Base-by-base conservation (phyloP, 2,329 filamentous ascomycete species). In the Aspergillus sp. region DNA sequence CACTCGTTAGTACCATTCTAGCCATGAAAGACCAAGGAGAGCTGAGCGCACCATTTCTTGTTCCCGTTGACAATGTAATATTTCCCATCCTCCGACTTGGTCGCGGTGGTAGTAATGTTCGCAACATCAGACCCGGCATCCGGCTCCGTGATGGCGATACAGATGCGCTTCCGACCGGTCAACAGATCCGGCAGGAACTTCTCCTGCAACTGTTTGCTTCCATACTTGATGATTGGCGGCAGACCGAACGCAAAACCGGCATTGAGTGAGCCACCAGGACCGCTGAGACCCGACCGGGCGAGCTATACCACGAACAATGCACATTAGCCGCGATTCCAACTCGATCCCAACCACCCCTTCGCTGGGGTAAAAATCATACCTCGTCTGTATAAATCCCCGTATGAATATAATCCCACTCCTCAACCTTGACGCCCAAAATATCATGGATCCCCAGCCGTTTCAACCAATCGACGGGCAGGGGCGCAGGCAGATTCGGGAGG, bases 81-180 rank as follows among this genome's bases (percentile, higher is more conserved):
- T 72, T 87, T 87, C 11, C 89, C 89, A 69, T 89, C 87, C 0
- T 80, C 71, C 7, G 81, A 84, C 73, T 87, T 88, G 4, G 75
- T 79, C 2, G 90, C 90, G 0, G 86, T 90, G 0, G 90, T 92
- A 4, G 83, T 82, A 66, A 92, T 90, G 69, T 89, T 89, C 7
- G 89, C 88, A 1, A 93, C 91, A 71, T 93, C 90, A 56, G 84
- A 88, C 0, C 91, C 90, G 0, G 89, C 89, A 56, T 86, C 87
- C 0, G 91, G 91, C 72, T 93, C 91, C 0, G 91, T 93, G 68
- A 93, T 92, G 9, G 90, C 91, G 66, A 93, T 92, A 70, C 90
- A 93, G 15, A 82, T 82, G 47, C 90, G 81, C 76, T 88, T 91
- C 71, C 82, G 83, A 7, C 89, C 88, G 0, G 83, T 84, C 13